phyloP scores from a whole-genome alignment of 169 alveolate genomes.

The Plasmodium fragile region DNA sequence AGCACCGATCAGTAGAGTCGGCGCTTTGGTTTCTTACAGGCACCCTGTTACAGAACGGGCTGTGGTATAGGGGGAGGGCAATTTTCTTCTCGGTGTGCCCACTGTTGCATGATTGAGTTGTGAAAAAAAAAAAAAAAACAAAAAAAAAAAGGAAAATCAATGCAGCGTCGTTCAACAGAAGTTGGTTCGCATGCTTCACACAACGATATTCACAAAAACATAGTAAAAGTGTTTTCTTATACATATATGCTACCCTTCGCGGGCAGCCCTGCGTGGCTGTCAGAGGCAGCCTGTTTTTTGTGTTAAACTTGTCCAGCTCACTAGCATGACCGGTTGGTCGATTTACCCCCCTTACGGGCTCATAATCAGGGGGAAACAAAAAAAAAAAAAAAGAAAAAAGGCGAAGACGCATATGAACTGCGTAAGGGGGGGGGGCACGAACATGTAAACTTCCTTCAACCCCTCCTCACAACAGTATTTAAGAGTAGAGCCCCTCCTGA shows the following conservation, averaged over 20 bases:
- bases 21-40: neutral
- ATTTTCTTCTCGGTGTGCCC: neutral
- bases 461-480: constrained; percentile 8
- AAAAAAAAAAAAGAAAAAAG: neutral
- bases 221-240: neutral
- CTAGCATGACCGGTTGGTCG: neutral
- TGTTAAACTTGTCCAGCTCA: neutral
- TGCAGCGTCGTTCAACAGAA: neutral
- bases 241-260: neutral
- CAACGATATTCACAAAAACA: neutral
- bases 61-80: neutral
- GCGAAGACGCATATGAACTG: neutral
- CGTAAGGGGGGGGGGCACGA: neutral
- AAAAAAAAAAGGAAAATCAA: neutral
- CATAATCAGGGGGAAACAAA: neutral
- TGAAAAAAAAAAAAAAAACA: neutral
- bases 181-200: neutral
- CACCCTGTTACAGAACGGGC: neutral
- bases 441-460: neutral
- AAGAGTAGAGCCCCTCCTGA: constrained; percentile 18
- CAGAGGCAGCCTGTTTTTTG: neutral
- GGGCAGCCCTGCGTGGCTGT: neutral
- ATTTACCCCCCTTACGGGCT: neutral
- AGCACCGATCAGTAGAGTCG: neutral
- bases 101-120: neutral